phyloP scores from a whole-genome alignment of 1,139 yeast species.

The Magnusiomyces fungicola region DNA sequence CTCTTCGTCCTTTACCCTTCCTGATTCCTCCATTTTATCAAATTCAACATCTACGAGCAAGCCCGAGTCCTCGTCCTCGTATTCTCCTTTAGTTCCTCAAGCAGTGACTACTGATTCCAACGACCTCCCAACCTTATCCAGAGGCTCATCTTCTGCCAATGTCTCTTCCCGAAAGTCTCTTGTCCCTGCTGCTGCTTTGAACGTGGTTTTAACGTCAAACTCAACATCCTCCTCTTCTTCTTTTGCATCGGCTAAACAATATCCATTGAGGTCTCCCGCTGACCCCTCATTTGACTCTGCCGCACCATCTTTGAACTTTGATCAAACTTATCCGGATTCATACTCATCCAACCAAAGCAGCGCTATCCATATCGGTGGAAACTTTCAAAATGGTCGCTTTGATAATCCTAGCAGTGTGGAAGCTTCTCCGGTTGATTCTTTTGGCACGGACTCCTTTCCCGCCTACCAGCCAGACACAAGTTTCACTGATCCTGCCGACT shows the following conservation, averaged over 20 bases:
- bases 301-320: neutral
- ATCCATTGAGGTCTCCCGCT: neutral
- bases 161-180: slow-evolving; percentile 2
- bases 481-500: too few species aligned
- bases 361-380: neutral
- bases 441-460: neutral
- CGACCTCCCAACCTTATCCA: neutral
- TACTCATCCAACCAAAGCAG: neutral
- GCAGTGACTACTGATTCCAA: slow-evolving; percentile 3
- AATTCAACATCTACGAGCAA: too few species aligned
- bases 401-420: neutral
- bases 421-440: too few species aligned
- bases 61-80: too few species aligned
- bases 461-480: too few species aligned
- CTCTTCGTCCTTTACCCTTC: too few species aligned
- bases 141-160: neutral
- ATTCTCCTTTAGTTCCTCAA: neutral
- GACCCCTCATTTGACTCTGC: neutral
- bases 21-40: too few species aligned
- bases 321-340: too few species aligned
- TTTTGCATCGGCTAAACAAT: neutral
- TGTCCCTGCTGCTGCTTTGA: too few species aligned
- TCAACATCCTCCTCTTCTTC: neutral
- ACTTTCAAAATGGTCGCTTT: neutral
- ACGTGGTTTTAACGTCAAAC: too few species aligned